Percentiles rank a stretch among this genome's conserved stretches.
Conservation (phyloP, 805 yeast species). For the Yarrowia sp. region DNA sequence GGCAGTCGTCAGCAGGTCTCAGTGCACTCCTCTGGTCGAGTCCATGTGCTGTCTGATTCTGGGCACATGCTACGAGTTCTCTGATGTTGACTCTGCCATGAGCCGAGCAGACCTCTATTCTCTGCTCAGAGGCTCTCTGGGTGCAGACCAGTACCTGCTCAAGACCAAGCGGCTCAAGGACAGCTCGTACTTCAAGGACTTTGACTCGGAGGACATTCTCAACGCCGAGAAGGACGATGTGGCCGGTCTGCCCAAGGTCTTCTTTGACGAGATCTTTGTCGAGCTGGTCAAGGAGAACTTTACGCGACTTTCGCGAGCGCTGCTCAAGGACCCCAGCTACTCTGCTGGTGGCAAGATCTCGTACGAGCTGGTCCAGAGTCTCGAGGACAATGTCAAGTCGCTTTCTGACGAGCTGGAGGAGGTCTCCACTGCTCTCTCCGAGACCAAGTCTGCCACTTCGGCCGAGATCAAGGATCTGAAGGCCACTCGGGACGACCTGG, state of each 20-base stretch:
- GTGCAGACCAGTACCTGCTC: constrained; percentile 73
- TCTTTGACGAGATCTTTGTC: constrained; percentile 64
- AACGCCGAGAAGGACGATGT: constrained; percentile 65
- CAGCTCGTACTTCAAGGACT: constrained; percentile 52
- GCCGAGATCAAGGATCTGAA: constrained; percentile 36
- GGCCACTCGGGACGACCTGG: constrained; percentile 36
- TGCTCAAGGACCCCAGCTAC: constrained; percentile 67
- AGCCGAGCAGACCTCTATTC: constrained; percentile 58
- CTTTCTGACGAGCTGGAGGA: constrained; percentile 31
- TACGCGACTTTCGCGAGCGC: constrained; percentile 62
- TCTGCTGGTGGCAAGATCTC: constrained; percentile 70
- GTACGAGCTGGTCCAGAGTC: constrained; percentile 51
- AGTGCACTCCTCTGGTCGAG: constrained; percentile 53
- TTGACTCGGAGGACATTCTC: constrained; percentile 50
- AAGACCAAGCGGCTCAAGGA: constrained; percentile 73
- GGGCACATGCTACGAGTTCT: constrained; percentile 79
- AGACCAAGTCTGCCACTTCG: constrained; percentile 33
- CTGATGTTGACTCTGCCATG: constrained; percentile 54
- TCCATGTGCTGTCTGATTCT: constrained; percentile 70
- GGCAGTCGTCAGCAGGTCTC: constrained; percentile 56
- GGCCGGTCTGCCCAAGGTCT: constrained; percentile 77
- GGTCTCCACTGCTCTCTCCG: constrained; percentile 34
- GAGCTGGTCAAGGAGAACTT: constrained; percentile 66
- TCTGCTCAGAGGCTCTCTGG: constrained; percentile 66
- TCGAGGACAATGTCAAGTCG: constrained; percentile 36